Base-by-base conservation (phyloP, 352 stramenopile genomes). In the Phytophthora litchii region DNA sequence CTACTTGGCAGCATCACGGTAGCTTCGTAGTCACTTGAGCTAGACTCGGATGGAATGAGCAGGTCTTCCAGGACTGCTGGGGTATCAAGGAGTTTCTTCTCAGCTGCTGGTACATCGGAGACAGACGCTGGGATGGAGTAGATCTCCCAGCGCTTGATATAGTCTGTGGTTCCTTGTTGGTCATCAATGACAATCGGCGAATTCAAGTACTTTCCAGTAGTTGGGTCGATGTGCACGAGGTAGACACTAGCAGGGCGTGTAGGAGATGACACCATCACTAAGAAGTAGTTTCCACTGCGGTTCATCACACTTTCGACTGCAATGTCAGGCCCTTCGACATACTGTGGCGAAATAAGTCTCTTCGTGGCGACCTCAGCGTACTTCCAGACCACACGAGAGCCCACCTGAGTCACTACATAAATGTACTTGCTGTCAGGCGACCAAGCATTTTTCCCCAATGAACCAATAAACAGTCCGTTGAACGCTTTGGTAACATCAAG, bases 341-440 rank as follows among this genome's bases (percentile, higher is more conserved):
- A 87, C 31, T 71, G 36, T 1, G 84, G 81, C 11, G 79, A 77
- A 9, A 74, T 40, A 14, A 93, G 58, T 3, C 31, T 35, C 44
- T 82, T 79, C 12, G 70, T 83, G 3, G 55, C 56, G 1, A 90
- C 79, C 20, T 89, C 64, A 6, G 90, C 76, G 37, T 80, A 79
- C 60, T 91, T 93, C 84, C 84, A 93, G 6, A 91, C 21, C 20
- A 56, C 43, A 23, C 84, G 80, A 54, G 78, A 77, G 10, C 81
- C 84, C 19, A 93, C 67, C 34, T 88, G 79, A n/a, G 81, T 86
- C 53, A 79, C 74, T 25, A 91, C 80, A 48, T 86, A 88, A 42
- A 93, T 73, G 54, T 60, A 76, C 31, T 78, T 72, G 3, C 70
- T 47, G 50, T 93, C 80, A 8, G 52, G 38, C 2, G 79, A 86